These are phyloP conservation scores for Aureobasidium subglaciale DNA, from an alignment of 2,329 filamentous ascomycete species.

Conservation along the genomic window DNA sequence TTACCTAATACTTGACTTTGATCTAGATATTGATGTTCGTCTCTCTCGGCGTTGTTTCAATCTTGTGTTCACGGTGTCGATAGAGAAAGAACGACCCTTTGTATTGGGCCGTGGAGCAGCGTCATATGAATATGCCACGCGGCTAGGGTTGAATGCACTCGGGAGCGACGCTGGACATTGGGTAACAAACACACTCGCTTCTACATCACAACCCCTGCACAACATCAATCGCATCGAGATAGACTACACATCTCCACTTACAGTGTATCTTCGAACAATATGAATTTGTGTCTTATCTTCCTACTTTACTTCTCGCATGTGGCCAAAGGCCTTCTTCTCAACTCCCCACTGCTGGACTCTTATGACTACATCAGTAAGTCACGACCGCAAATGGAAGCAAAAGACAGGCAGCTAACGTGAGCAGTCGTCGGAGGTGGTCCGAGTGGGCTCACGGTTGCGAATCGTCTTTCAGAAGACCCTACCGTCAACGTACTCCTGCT, in stretches of 20 bases:
- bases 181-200: too few species aligned
- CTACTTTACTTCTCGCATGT: not conserved
- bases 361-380: constrained; percentile 26
- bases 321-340: constrained; percentile 21
- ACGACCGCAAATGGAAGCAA: too few species aligned
- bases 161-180: too few species aligned
- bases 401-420: not conserved
- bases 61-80: too few species aligned
- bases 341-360: constrained; percentile 22
- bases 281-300: not conserved
- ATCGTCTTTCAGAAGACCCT: constrained; percentile 26
- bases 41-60: too few species aligned
- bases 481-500: constrained; percentile 26
- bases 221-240: not conserved
- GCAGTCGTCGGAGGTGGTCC: constrained; percentile 26
- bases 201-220: too few species aligned
- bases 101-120: too few species aligned
- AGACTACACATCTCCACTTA: not conserved
- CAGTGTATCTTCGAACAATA: constrained; percentile 6
- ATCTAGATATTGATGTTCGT: too few species aligned
- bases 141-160: too few species aligned
- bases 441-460: constrained; percentile 26
- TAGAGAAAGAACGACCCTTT: too few species aligned
- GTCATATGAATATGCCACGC: too few species aligned
- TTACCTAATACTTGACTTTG: too few species aligned